Percentiles rank a stretch among this genome's conserved stretches.
phyloP scores from a whole-genome alignment of 2,329 filamentous ascomycete genomes.

The Sodiomyces alkalinus region DNA sequence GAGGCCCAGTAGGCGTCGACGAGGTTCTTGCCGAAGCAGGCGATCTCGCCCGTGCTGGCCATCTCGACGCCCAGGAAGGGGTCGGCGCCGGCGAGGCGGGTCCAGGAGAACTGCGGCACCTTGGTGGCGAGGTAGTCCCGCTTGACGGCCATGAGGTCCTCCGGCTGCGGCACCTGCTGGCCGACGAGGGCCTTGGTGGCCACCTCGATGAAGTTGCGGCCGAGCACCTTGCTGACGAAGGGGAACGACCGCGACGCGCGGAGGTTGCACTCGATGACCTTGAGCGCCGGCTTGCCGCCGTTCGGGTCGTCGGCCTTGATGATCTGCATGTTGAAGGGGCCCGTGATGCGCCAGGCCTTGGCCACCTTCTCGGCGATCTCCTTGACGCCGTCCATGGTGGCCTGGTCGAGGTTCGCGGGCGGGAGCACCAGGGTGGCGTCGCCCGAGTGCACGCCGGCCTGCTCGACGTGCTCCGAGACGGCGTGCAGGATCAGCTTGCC shows the following conservation, averaged over 20 bases:
- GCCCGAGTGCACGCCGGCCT: conserved; percentile 94
- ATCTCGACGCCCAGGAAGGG: conserved; percentile 98
- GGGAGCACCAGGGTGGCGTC: conserved; percentile 91
- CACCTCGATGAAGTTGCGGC: conserved; percentile 90
- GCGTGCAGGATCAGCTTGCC: conserved; percentile 85
- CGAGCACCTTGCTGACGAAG: conserved; percentile 93
- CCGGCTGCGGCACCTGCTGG: conserved; percentile 67
- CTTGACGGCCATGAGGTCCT: conserved; percentile 78
- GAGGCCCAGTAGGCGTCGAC: conserved; percentile 97
- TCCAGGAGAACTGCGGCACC: conserved; percentile 98
- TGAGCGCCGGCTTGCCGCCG: conserved; percentile 61
- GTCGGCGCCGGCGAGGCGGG: conserved; percentile 88
- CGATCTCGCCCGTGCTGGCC: conserved; percentile 93
- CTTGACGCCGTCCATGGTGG: conserved; percentile 75
- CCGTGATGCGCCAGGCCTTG: conserved; percentile 91
- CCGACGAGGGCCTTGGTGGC: conserved; percentile 86
- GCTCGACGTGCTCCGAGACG: conserved; percentile 89
- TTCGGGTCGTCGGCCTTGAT: conserved; percentile 77
- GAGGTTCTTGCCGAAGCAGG: conserved; percentile 92
- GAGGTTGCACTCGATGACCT: conserved; percentile 97
- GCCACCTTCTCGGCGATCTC: conserved; percentile 93
- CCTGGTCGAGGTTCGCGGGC: conserved; percentile 62
- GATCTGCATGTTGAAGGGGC: conserved; percentile 99
- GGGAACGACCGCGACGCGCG: conserved; percentile 96
- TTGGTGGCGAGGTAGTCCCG: conserved; percentile 92